phyloP scores from a whole-genome alignment of 352 stramenopile species.

The Peronospora destructor region DNA sequence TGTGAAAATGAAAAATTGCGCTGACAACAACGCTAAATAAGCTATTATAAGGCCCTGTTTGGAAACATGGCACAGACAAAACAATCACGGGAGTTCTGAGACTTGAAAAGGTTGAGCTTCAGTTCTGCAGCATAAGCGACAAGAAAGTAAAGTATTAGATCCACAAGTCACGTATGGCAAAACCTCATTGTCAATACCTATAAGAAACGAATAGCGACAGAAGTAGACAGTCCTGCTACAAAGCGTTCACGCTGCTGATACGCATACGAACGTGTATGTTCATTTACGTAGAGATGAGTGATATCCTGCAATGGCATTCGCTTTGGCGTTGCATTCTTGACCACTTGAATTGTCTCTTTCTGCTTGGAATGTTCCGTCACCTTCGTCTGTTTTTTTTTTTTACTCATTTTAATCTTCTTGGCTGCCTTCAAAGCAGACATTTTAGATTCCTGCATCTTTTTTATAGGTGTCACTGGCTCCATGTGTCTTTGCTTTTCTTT shows the following conservation, averaged over 20 bases:
- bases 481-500: conserved; percentile 1
- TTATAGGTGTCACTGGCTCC: conserved; percentile 15
- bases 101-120: not conserved
- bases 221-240: conserved; percentile 28
- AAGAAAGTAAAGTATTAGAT: conserved; percentile 7
- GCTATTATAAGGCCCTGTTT: conserved; percentile 15
- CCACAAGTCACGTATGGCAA: not conserved
- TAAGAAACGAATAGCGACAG: conserved; percentile 46
- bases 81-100: not conserved
- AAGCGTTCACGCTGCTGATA: conserved; percentile 17
- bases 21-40: conserved; percentile 25
- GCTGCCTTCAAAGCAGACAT: conserved; percentile 22
- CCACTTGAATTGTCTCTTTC: conserved; percentile 15
- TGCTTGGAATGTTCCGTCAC: conserved; percentile 2
- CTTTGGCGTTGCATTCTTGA: conserved; percentile 27
- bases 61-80: conserved; percentile 6
- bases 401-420: conserved; percentile 25
- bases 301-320: conserved; percentile 57
- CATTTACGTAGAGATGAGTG: conserved; percentile 54
- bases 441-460: conserved; percentile 25
- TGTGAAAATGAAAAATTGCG: conserved; percentile 1
- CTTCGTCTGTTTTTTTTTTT: conserved; percentile 14
- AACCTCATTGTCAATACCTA: conserved; percentile 17
- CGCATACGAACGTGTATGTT: conserved; percentile 13
- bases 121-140: conserved; percentile 6